Evolutionary conservation across 768 basidiomycete genomes (phyloP), one percentile per base, ranked within the genome.

Genomic region (Lentinus tigrinus): DNA sequence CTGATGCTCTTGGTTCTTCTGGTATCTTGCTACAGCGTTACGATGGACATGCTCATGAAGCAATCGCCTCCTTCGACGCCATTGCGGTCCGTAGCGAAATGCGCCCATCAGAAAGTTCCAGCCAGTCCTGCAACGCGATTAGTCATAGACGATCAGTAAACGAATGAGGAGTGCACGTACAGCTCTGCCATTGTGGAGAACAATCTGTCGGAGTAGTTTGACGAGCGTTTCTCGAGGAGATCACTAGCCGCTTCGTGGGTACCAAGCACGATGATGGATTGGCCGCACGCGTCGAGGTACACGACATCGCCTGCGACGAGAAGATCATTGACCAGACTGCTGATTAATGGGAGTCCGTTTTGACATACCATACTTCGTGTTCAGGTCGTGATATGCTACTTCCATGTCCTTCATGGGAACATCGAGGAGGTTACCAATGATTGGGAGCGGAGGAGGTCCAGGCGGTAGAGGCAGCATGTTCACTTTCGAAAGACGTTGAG

Each of bases 141-240:
- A 1, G 11, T 31, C 26, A 47, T 19, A 24, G 16, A 17, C 27
- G 3, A 10, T 24, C 21, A 27, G 26, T 37, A 16, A 42, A 42
- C n/a, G 0, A 48, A 9, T 8, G 4, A 23, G 17, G 16, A 26
- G 44, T 47, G 9, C 48, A 61, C 21, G 24, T 21, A 44, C 55
- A 56, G 40, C 16, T 10, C 21, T 13, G 46, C 28, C 53, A 57
- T 56, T 47, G 54, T 11, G 16, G 50, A 47, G 1, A 14, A 34
- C 9, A 37, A 10, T 31, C 66, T 50, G 50, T 62, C 63, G 1
- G 67, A 65, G 36, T 66, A 68, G 23, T 56, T 56, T 16, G 54
- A 26, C 3, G 61, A 62, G 8, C 63, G 58, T 40, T 65, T 68
- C 52, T 65, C 63, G 6, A 68, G 39, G 4, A 68, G 52, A 19